A percentile compares a stretch with the other conserved stretches of the same genome.
Evolutionary conservation across 306 rosid species (phyloP).

Genomic region (Abrus precatorius): DNA sequence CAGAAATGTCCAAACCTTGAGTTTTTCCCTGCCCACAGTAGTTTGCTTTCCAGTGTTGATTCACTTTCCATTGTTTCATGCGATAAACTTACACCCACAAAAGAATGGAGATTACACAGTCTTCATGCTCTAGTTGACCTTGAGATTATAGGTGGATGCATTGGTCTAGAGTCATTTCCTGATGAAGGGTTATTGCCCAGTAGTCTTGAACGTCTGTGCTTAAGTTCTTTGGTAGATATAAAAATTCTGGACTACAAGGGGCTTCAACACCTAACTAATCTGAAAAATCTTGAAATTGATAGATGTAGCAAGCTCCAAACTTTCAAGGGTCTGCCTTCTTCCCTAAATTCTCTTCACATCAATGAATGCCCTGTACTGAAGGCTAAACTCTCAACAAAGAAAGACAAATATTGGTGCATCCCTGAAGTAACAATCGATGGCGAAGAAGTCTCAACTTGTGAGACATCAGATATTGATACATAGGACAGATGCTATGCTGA

Average conservation of each 20-base stretch:
- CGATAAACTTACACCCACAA: slow-evolving; percentile 37
- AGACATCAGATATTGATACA: too few relatives aligned
- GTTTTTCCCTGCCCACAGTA: slow-evolving; percentile 19
- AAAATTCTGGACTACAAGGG: slow-evolving; percentile 36
- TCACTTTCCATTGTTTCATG: slow-evolving; percentile 28
- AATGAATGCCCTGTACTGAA: slow-evolving; percentile 32
- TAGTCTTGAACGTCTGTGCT: not conserved
- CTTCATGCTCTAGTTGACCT: slow-evolving; percentile 37
- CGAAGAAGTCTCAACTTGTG: too few relatives aligned
- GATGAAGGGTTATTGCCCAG: slow-evolving; percentile 33
- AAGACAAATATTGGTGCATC: too few relatives aligned
- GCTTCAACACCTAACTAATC: slow-evolving; percentile 27
- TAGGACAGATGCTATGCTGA: too few relatives aligned
- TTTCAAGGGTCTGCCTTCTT: slow-evolving; percentile 40
- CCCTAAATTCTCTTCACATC: not conserved
- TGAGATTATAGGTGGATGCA: slow-evolving; percentile 46
- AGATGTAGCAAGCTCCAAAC: slow-evolving; percentile 18
- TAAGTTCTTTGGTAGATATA: slow-evolving; percentile 21
- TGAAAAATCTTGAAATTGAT: slow-evolving; percentile 42
- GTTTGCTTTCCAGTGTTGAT: slow-evolving; percentile 36
- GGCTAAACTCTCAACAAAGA: not conserved
- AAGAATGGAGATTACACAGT: slow-evolving; percentile 34
- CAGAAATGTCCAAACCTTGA: slow-evolving; percentile 29
- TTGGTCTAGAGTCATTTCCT: slow-evolving; percentile 42
- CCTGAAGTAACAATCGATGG: too few relatives aligned